phyloP scores from a whole-genome alignment of 345 rosid genomes.

The Kernera saxatilis region DNA sequence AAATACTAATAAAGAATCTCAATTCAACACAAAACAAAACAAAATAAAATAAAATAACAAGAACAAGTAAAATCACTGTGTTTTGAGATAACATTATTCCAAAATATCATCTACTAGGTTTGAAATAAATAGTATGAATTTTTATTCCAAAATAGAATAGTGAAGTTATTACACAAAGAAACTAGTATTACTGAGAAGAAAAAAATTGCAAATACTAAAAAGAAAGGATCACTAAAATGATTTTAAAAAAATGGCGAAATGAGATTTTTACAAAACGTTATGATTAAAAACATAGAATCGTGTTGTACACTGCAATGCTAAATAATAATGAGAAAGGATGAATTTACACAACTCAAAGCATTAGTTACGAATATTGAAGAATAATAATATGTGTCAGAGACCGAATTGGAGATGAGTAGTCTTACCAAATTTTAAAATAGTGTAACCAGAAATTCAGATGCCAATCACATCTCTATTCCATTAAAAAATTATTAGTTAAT shows the following conservation, averaged over 20 bases:
- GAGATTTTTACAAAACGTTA: not conserved
- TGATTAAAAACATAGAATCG: not conserved
- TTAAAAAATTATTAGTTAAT: not conserved
- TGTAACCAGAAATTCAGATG: conserved; percentile 28
- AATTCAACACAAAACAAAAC: not conserved
- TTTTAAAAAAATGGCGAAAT: not conserved
- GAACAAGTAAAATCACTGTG: not conserved
- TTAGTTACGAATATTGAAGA: conserved; percentile 1
- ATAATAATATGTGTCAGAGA: conserved; percentile 1
- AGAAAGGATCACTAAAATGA: not conserved
- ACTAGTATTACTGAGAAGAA: not conserved
- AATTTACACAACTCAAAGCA: not conserved
- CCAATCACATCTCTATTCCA: conserved; percentile 22
- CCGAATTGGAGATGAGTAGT: conserved; percentile 9
- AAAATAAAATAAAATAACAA: too few relatives aligned
- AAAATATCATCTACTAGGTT: not conserved
- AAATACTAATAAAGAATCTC: not conserved
- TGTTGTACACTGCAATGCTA: not conserved
- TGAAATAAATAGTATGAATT: not conserved
- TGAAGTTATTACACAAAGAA: not conserved
- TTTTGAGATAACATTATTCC: not conserved
- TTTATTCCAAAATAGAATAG: not conserved
- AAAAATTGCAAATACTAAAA: not conserved
- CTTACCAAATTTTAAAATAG: conserved; percentile 17
- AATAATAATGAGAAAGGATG: not conserved